phyloP scores from a whole-genome alignment of 805 yeast genomes.

The Zygoascus ofunaensis region DNA sequence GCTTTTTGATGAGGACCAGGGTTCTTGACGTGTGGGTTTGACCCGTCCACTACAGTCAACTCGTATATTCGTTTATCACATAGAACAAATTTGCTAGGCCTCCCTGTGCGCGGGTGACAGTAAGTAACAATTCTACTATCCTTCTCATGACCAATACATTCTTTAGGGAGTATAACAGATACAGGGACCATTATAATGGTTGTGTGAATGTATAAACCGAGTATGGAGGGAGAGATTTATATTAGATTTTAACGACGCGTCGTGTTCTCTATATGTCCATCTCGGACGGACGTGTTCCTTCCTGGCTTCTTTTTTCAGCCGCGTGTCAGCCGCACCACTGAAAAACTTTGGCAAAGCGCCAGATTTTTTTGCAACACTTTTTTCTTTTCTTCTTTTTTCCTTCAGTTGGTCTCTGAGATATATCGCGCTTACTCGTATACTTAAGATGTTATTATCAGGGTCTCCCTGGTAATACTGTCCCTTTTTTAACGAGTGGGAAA shows the following conservation, averaged over 20 bases:
- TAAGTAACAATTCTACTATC: conserved; percentile 7
- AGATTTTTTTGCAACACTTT: background rate
- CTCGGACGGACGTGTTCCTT: too few relatives aligned
- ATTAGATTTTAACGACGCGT: too few relatives aligned
- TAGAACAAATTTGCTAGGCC: conserved; percentile 15
- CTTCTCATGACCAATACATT: conserved; percentile 1
- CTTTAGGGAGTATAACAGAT: conserved; percentile 8
- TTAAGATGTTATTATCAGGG: conserved; percentile 9
- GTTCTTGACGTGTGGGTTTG: background rate
- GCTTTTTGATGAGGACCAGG: conserved; percentile 12
- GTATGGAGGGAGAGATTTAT: too few relatives aligned
- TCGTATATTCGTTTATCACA: conserved; percentile 15
- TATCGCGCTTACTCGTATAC: conserved; percentile 21
- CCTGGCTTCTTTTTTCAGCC: too few relatives aligned
- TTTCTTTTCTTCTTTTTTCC: background rate
- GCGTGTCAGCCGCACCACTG: too few relatives aligned
- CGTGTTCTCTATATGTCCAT: too few relatives aligned
- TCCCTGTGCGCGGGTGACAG: conserved; percentile 20
- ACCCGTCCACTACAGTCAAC: conserved; percentile 18
- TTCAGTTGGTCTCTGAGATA: conserved; percentile 10
- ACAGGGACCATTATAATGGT: background rate
- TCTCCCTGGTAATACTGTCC: too few relatives aligned
- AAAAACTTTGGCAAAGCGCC: too few relatives aligned
- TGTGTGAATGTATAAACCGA: too few relatives aligned
- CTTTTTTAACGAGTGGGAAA: conserved; percentile 20